Conservation (phyloP, 495 filamentous ascomycete species). For the Acidomyces sp. region DNA sequence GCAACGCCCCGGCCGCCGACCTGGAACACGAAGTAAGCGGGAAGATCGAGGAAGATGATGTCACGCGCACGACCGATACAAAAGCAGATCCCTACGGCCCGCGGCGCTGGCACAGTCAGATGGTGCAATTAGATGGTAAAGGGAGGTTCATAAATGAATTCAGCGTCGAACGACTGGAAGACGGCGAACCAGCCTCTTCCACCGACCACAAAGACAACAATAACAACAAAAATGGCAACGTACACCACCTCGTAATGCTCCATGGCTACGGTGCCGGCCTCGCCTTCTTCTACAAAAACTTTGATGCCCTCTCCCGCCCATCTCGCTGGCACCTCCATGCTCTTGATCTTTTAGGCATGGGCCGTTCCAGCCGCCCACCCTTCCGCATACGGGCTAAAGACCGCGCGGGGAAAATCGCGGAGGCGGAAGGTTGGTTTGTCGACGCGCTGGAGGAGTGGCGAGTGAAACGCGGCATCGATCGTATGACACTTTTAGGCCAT, state of each 20-base stretch:
- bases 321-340: conserved; percentile 83
- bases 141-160: conserved; percentile 87
- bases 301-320: conserved; percentile 65
- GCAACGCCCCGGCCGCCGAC: conserved; percentile 35
- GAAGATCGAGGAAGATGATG: conserved; percentile 32
- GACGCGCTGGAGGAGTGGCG: conserved; percentile 96
- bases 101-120: conserved; percentile 68
- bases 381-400: conserved; percentile 78
- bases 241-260: conserved; percentile 96
- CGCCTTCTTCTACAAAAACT: conserved; percentile 97
- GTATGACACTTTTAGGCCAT: conserved; percentile 86
- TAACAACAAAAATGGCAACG: too few species aligned
- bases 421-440: conserved; percentile 92
- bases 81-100: conserved; percentile 88
- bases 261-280: conserved; percentile 94
- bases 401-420: conserved; percentile 64
- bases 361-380: conserved; percentile 67
- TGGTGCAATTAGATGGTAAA: conserved; percentile 74
- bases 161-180: conserved; percentile 69
- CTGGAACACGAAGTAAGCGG: conserved; percentile 29
- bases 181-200: too few species aligned
- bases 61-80: conserved; percentile 39
- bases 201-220: conserved; percentile 67
- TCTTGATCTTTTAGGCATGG: conserved; percentile 88
- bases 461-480: conserved; percentile 70